Conservation (phyloP, 495 filamentous ascomycete species). For the Lasiosphaeria miniovina region DNA sequence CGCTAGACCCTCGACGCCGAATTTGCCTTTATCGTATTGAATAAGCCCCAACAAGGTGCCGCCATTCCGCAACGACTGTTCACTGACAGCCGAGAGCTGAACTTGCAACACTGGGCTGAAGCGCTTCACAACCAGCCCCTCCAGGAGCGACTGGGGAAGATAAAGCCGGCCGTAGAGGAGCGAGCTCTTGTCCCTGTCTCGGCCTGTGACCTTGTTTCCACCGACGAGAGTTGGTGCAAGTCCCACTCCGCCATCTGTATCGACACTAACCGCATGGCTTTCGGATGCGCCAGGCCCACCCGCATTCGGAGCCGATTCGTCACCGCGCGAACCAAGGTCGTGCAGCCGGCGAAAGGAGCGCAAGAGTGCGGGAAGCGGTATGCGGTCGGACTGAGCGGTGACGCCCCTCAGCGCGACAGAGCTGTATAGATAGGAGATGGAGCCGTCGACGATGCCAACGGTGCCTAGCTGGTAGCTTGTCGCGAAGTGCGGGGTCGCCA, state of each 20-base stretch:
- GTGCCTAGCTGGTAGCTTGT: conserved; percentile 86
- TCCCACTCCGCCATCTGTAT: background rate
- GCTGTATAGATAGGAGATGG: conserved; percentile 86
- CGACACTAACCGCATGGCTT: background rate
- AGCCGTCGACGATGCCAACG: conserved; percentile 83
- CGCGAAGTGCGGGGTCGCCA: conserved; percentile 86
- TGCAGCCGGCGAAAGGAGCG: conserved; percentile 43
- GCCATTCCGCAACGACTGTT: conserved; percentile 67
- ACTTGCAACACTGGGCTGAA: conserved; percentile 76
- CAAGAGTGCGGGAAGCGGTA: conserved; percentile 46
- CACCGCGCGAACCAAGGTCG: conserved; percentile 29
- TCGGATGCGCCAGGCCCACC: background rate
- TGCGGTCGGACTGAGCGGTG: conserved; percentile 44
- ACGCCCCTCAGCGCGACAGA: conserved; percentile 64
- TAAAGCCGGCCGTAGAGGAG: conserved; percentile 88
- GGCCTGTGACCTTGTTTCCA: background rate
- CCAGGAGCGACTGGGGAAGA: conserved; percentile 76
- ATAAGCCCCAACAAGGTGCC: conserved; percentile 74
- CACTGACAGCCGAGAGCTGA: conserved; percentile 78
- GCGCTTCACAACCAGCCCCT: conserved; percentile 82
- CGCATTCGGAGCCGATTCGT: conserved; percentile 9
- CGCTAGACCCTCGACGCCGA: conserved; percentile 85
- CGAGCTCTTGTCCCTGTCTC: conserved; percentile 35
- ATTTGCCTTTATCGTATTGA: conserved; percentile 85
- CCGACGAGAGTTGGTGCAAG: background rate